Conservation (phyloP, 768 basidiomycete species). For the Kwoniella newhampshirensis region DNA sequence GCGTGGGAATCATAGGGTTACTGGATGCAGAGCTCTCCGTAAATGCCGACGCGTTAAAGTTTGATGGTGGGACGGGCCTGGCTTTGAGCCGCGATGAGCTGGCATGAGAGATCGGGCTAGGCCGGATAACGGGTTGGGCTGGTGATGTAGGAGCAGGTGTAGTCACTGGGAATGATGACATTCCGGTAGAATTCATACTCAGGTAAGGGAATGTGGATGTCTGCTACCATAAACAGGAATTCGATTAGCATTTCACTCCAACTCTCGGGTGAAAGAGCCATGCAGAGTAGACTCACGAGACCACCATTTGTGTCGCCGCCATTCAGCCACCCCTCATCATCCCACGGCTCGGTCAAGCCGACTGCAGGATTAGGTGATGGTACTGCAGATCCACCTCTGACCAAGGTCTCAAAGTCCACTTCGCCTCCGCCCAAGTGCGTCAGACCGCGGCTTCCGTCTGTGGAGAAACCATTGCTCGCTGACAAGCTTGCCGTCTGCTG, state of each 20-base stretch:
- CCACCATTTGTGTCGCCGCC: conserved; percentile 14
- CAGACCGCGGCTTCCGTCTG: conserved; percentile 50
- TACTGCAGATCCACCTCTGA: conserved; percentile 28
- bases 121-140: background rate
- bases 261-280: too few relatives aligned
- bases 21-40: background rate
- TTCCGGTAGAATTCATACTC: conserved; percentile 7
- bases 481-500: conserved; percentile 59
- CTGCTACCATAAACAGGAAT: too few relatives aligned
- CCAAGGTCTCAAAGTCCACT: conserved; percentile 68
- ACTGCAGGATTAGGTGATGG: conserved; percentile 9
- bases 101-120: conserved; percentile 7
- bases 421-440: conserved; percentile 53
- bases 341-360: conserved; percentile 38
- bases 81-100: conserved; percentile 38
- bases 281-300: too few relatives aligned
- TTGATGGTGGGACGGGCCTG: conserved; percentile 40
- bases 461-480: conserved; percentile 57
- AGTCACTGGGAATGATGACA: conserved; percentile 10
- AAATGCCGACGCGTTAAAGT: conserved; percentile 47
- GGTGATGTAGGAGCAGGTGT: background rate
- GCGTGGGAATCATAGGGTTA: conserved; percentile 1
- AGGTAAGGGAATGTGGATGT: conserved; percentile 24
- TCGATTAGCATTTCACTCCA: too few relatives aligned
- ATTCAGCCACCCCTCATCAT: conserved; percentile 38